Percentiles rank a stretch among this genome's conserved stretches.
Evolutionary conservation across 768 basidiomycete species (phyloP).

Genomic region (Lactarius deliciosus): DNA sequence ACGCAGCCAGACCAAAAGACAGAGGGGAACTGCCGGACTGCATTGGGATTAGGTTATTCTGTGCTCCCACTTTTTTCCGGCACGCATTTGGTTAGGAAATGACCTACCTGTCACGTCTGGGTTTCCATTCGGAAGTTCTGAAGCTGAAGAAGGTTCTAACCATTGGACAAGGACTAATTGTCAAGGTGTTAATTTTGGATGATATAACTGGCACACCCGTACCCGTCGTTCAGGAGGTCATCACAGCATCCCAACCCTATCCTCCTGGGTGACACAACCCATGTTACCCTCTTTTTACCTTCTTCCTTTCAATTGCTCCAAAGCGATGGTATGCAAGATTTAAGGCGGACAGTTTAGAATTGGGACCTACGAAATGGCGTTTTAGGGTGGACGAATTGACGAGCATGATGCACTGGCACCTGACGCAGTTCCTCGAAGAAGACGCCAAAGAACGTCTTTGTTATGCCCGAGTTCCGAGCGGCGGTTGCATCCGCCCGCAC

Average conservation of each 20-base stretch:
- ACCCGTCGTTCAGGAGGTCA: not conserved
- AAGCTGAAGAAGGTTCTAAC: not conserved
- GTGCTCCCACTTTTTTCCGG: not conserved
- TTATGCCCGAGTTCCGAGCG: no score
- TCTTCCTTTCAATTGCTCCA: not conserved
- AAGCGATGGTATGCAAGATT: not conserved
- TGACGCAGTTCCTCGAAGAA: not conserved
- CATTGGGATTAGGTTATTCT: constrained; percentile 28
- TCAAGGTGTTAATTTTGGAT: not conserved
- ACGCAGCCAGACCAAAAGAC: constrained; percentile 50
- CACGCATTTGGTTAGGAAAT: constrained; percentile 10
- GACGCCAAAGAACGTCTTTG: not conserved
- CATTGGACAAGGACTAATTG: not conserved
- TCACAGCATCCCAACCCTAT: not conserved
- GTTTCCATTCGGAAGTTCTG: constrained; percentile 3
- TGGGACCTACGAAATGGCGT: not conserved
- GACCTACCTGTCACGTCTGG: not conserved
- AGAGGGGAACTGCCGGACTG: constrained; percentile 31
- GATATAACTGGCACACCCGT: not conserved
- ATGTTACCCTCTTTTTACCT: no score
- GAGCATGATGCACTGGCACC: not conserved
- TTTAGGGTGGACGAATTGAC: not conserved
- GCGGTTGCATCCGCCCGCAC: no score
- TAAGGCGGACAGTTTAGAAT: not conserved
- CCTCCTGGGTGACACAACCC: not conserved